Evolutionary conservation across 345 rosid species (phyloP).

Genomic region (Eucalyptus pauciflora): DNA sequence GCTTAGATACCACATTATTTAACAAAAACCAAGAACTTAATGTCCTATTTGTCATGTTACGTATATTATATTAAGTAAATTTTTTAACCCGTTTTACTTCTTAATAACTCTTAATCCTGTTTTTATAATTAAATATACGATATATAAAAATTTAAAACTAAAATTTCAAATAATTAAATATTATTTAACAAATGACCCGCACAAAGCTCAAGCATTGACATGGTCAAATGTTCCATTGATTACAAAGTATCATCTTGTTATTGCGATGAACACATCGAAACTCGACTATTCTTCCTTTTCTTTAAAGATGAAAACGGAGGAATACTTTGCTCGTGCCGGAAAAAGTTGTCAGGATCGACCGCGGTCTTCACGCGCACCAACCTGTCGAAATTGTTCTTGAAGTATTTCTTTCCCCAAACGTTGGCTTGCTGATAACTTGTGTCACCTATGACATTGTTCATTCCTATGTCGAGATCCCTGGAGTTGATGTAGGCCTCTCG

Average conservation of each 20-base stretch:
- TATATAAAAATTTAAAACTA: neutral
- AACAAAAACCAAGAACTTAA: neutral
- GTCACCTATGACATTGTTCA: neutral
- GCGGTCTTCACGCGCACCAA: slow-evolving; percentile 17
- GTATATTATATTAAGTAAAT: neutral
- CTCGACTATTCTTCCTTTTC: neutral
- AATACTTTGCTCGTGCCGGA: neutral
- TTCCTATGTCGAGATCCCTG: neutral
- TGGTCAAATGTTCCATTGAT: too few relatives aligned
- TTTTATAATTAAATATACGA: neutral
- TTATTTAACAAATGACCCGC: neutral
- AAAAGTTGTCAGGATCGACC: slow-evolving; percentile 23
- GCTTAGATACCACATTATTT: neutral
- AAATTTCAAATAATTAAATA: neutral
- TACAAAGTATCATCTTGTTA: neutral
- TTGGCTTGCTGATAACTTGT: slow-evolving; percentile 16
- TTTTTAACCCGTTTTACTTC: neutral
- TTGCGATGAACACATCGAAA: neutral
- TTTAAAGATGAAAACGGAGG: neutral
- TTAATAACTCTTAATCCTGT: neutral
- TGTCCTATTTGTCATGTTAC: neutral
- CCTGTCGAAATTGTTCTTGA: slow-evolving; percentile 9
- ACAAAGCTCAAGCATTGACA: neutral
- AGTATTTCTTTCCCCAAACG: slow-evolving; percentile 9
- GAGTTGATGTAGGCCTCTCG: neutral